phyloP scores from a whole-genome alignment of 2,329 filamentous ascomycete species.

The Monosporascus sp. region DNA sequence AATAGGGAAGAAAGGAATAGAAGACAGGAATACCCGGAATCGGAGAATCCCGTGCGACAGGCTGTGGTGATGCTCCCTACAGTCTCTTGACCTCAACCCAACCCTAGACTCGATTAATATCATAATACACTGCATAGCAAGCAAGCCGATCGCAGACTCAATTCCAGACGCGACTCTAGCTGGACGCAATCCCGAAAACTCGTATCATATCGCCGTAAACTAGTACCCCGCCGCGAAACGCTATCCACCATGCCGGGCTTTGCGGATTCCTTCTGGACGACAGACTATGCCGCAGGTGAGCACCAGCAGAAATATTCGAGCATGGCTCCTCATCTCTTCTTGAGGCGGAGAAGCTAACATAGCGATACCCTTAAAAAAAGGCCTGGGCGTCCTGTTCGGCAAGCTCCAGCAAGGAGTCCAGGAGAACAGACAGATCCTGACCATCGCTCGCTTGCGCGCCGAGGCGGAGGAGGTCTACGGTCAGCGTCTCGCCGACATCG shows the following conservation, averaged over 20 bases:
- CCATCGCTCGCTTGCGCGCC: slow-evolving; percentile 86
- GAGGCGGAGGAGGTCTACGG: slow-evolving; percentile 93
- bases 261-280: slow-evolving; percentile 95
- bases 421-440: slow-evolving; percentile 92
- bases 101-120: not conserved
- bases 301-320: slow-evolving; percentile 5
- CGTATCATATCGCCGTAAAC: not conserved
- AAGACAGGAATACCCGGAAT: not conserved
- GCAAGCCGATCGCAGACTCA: not conserved
- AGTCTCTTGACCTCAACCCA: too few relatives aligned
- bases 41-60: too few relatives aligned
- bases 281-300: slow-evolving; percentile 90
- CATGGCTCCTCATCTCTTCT: not conserved
- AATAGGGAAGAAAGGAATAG: not conserved
- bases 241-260: slow-evolving; percentile 71
- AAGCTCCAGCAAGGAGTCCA: slow-evolving; percentile 95
- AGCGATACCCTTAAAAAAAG: slow-evolving; percentile 30
- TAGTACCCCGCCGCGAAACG: not conserved
- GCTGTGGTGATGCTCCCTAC: not conserved
- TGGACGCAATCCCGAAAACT: not conserved
- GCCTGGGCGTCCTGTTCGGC: slow-evolving; percentile 87
- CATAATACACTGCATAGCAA: not conserved
- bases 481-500: slow-evolving; percentile 74
- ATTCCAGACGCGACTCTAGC: not conserved
- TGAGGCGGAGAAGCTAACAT: not conserved